Evolutionary conservation across 495 filamentous ascomycete species (phyloP).

Genomic region (Podospora didyma): DNA sequence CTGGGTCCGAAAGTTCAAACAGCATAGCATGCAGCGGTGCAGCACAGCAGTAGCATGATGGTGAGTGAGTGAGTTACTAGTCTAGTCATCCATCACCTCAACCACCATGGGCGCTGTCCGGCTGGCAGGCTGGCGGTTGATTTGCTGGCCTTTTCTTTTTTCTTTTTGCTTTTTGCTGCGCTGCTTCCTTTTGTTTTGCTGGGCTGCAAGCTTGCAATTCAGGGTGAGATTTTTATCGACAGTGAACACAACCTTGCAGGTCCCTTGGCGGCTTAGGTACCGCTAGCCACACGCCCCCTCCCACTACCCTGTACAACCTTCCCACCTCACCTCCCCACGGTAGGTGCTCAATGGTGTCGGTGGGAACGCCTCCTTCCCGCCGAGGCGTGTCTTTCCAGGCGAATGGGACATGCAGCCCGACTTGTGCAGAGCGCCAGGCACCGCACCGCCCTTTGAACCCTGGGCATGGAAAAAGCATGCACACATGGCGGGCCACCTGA

Average conservation of each 20-base stretch:
- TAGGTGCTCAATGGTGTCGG: background rate
- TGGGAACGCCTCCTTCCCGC: slow-evolving; percentile 1
- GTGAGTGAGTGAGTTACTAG: background rate
- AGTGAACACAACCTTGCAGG: slow-evolving; percentile 3
- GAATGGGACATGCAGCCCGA: background rate
- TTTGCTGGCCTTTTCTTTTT: no score
- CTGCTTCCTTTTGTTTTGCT: background rate
- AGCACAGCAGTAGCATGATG: background rate
- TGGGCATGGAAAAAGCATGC: background rate
- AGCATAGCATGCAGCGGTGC: background rate
- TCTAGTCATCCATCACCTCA: no score
- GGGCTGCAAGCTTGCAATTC: background rate
- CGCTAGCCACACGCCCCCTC: background rate
- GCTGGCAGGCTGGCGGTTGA: no score
- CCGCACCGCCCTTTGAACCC: background rate
- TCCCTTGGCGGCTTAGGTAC: background rate
- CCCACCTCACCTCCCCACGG: no score
- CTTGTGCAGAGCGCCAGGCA: background rate
- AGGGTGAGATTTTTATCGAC: background rate
- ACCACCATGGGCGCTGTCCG: no score
- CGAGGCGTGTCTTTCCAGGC: background rate
- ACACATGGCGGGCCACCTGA: background rate
- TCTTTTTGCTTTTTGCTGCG: no score
- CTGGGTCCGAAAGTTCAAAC: slow-evolving; percentile 1
- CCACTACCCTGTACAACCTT: background rate